Percentiles rank a stretch among this genome's conserved stretches.
Conservation (phyloP, 345 rosid species). For the Tarenaya hassleriana region DNA sequence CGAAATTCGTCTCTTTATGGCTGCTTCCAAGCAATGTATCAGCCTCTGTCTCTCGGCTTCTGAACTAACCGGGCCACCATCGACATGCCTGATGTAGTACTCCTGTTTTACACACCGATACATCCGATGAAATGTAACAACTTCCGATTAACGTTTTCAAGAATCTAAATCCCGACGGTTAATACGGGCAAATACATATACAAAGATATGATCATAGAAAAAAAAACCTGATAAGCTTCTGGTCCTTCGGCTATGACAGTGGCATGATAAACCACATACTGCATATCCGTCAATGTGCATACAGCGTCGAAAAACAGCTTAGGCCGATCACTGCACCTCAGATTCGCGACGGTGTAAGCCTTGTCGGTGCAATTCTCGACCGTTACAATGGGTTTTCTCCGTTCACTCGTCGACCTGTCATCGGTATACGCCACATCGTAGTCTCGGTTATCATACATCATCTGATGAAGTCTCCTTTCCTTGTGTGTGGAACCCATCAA, state of each 20-base stretch:
- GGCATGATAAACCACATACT: slow-evolving; percentile 67
- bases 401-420: slow-evolving; percentile 31
- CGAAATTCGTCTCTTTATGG: slow-evolving; percentile 62
- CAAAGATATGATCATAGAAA: background rate
- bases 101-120: slow-evolving; percentile 43
- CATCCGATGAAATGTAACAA: too few species aligned
- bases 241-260: slow-evolving; percentile 67
- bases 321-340: slow-evolving; percentile 66
- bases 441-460: slow-evolving; percentile 87
- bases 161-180: too few species aligned
- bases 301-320: slow-evolving; percentile 72
- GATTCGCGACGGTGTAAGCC: slow-evolving; percentile 65
- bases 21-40: slow-evolving; percentile 90
- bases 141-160: too few species aligned
- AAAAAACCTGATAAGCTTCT: slow-evolving; percentile 58
- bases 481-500: slow-evolving; percentile 64
- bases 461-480: slow-evolving; percentile 70
- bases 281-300: slow-evolving; percentile 80
- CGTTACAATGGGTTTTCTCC: slow-evolving; percentile 43
- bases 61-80: slow-evolving; percentile 84
- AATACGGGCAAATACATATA: too few species aligned
- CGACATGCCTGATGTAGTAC: slow-evolving; percentile 79
- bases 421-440: slow-evolving; percentile 39
- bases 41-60: slow-evolving; percentile 93
- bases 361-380: slow-evolving; percentile 58